Evolutionary conservation across 73 alveolate genomes (phyloP).

Genomic region (Tetrahymena thermophila): DNA sequence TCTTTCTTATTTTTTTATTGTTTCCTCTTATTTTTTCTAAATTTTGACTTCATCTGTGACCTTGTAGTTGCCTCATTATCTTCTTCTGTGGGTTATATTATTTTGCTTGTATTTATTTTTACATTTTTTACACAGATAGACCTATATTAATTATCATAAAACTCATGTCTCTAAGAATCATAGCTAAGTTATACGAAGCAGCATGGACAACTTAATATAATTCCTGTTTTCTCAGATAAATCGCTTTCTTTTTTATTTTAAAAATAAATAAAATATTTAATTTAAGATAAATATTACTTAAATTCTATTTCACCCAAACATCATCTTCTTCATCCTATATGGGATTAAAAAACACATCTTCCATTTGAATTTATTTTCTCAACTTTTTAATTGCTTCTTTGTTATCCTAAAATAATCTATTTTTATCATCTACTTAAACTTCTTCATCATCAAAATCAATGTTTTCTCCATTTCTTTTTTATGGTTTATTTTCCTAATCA

Average conservation of each 20-base stretch:
- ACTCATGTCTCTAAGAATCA: neutral
- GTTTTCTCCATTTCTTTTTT: neutral
- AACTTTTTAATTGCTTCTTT: neutral
- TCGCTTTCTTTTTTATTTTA: neutral
- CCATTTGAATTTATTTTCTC: constrained; percentile 2
- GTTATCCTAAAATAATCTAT: neutral
- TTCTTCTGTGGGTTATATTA: neutral
- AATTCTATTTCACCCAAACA: constrained; percentile 5
- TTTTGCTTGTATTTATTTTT: constrained; percentile 8
- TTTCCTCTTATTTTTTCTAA: neutral
- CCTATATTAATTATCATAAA: constrained; percentile 5
- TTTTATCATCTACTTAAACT: neutral
- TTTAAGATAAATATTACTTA: neutral
- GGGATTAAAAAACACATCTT: constrained; percentile 36
- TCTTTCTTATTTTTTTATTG: neutral
- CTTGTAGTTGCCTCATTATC: neutral
- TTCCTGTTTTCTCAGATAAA: neutral
- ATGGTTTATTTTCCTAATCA: neutral
- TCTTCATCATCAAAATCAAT: constrained; percentile 32
- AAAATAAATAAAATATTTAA: neutral
- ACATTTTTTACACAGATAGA: neutral
- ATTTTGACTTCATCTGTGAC: neutral
- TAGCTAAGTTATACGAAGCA: neutral
- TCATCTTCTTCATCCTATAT: constrained; percentile 19
- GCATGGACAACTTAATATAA: neutral